Base-by-base conservation (phyloP, 371 early-diverging fungal genomes). In the Haplosporangium sp. region DNA sequence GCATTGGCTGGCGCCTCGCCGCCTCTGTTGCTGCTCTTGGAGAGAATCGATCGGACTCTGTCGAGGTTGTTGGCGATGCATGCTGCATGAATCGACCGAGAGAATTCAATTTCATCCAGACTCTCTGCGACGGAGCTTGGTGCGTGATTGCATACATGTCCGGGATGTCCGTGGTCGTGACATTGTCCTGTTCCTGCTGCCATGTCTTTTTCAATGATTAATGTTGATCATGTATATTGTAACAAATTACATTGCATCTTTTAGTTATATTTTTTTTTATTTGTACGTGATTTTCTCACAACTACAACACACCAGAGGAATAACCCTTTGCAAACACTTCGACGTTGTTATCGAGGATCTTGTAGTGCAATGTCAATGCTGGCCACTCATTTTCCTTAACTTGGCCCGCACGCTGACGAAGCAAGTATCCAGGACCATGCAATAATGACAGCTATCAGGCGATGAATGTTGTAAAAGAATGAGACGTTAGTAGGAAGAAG, bases 281-380 rank as follows among this genome's bases (percentile, higher is more conserved):
- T 29, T 29, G 29, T 29, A 4, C 29, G 29, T 29, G 29, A 29
- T 29, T 29, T 29, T 29, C 4, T 29, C 29, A 1, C 29, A 43
- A 42, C 50, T 62, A 79, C 42, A 79, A 45, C 5, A 79, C 80
- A 5, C 80, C 80, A 29, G 73, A 68, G 4, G 91, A 87, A 52
- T 89, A 82, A 14, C 92, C 92, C 61, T 87, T 89, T 42, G 90
- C 87, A 83, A 90, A 92, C 64, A 92, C 90, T 37, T 88, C 85
- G 14, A 87, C 90, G 55, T 86, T 90, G 59, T 89, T 89, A 59
- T 92, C 92, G 14, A 88, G 63, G 51, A 90, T 85, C 68, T 87
- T 89, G 67, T 90, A 92, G 64, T 91, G 91, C 59, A 91, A 55
- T 11, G 88, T 81, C 10, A 70, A 48, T 16, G 83, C 62, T 11